These are phyloP conservation scores for Diaporthe eres DNA, from an alignment of 2,329 filamentous ascomycete species.

Conservation along the genomic window DNA sequence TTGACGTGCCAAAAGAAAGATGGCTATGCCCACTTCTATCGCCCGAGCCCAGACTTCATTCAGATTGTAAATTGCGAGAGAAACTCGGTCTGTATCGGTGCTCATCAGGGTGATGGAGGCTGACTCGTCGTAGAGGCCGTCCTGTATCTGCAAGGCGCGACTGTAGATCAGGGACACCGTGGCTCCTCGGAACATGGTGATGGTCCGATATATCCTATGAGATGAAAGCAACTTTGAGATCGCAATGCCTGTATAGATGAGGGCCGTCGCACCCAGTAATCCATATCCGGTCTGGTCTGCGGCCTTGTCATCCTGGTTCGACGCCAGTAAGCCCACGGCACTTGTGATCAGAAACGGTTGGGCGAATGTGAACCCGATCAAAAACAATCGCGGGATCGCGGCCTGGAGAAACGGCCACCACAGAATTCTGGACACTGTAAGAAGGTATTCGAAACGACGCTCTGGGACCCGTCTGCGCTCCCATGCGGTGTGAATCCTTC, in stretches of 20 bases:
- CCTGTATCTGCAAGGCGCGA: background rate
- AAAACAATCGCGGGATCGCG: background rate
- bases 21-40: background rate
- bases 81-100: background rate
- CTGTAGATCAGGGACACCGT: background rate
- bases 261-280: background rate
- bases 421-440: background rate
- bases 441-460: background rate
- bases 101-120: background rate
- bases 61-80: background rate
- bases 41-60: background rate
- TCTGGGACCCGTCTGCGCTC: background rate
- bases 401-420: background rate
- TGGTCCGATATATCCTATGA: background rate
- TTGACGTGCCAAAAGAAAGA: background rate
- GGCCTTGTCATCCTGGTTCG: background rate
- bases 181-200: background rate
- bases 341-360: background rate
- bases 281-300: background rate
- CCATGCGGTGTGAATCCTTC: background rate
- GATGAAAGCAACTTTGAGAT: background rate
- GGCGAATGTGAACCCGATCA: background rate
- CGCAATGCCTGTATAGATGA: background rate
- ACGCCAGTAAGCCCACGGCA: background rate
- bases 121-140: background rate